Evolutionary conservation across 768 basidiomycete genomes (phyloP), one percentile per base, ranked within the genome.

Genomic region (Termitomyces sp.): DNA sequence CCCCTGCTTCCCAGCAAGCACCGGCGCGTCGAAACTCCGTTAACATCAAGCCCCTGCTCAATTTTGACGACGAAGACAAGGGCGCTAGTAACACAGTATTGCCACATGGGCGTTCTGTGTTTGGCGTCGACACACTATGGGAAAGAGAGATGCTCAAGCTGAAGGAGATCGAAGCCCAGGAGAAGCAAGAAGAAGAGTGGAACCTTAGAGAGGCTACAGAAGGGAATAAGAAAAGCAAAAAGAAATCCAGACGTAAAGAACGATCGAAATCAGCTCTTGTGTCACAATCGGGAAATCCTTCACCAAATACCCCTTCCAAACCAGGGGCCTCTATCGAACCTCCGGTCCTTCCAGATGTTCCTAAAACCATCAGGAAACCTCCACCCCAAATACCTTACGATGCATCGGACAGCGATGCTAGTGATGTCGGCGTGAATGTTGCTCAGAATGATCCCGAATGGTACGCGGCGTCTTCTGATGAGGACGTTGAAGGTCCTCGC

Each of bases 81-180:
- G 65, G 61, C 51, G 72, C 61, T 52, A 66, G 51, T 67, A 69
- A 57, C 63, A 61, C 58, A 46, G 58, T 63, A 51, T 68, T 74
- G 67, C 57, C 78, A 0, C 78, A 74, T 44, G 82, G 80, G 41
- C 83, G 82, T 58, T 95, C 93, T n/a, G 92, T 95, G 10, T 97
- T 96, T 67, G 95, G 95, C 2, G 89, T 91, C 1, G 95, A 97
- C 70, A 89, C 88, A n/a, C 67, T 96, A 10, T 96, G 95, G 95
- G 89, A 95, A 68, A 80, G 84, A 43, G 95, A 97, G 72, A 82
- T 94, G 78, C 82, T 73, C 18, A 96, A 91, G 70, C 76, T 96
- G 55, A 83, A 83, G 62, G 79, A 85, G 60, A 90, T 95, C 0
- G 88, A 96, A 70, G 86, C 83, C 13, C 70, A 66, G 54, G 93